Evolutionary conservation across 2,329 filamentous ascomycete species (phyloP).

Genomic region (Diaporthe destruens): DNA sequence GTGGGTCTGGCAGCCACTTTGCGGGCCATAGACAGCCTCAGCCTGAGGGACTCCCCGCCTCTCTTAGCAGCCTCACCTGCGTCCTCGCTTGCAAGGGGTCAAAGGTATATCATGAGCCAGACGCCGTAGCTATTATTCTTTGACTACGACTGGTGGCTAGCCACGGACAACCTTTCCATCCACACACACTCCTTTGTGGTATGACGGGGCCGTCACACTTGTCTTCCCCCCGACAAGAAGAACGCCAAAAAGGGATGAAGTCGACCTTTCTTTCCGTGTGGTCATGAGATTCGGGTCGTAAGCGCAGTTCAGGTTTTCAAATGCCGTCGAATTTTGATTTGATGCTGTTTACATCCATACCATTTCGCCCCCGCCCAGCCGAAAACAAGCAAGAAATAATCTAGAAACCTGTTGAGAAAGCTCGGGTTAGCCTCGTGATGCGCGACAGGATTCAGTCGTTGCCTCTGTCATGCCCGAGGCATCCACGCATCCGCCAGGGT

Average conservation of each 20-base stretch:
- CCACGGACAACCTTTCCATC: constrained; percentile 41
- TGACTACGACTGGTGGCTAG: constrained; percentile 42
- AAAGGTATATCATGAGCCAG: constrained; percentile 35
- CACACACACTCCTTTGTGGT: constrained; percentile 37
- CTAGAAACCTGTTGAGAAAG: constrained; percentile 48
- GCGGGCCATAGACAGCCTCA: neutral
- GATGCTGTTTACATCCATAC: constrained; percentile 52
- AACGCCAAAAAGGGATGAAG: constrained; percentile 42
- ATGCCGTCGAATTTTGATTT: constrained; percentile 43
- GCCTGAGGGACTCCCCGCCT: neutral
- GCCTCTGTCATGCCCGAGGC: neutral
- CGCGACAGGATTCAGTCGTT: too few species aligned
- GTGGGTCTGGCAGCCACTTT: neutral
- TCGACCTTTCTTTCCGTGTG: constrained; percentile 40
- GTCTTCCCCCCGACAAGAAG: constrained; percentile 39
- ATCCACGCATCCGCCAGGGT: neutral
- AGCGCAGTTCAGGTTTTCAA: constrained; percentile 43
- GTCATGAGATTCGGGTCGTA: constrained; percentile 44
- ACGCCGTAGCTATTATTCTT: constrained; percentile 41
- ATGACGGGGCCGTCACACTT: constrained; percentile 39
- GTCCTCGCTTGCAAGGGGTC: constrained; percentile 24
- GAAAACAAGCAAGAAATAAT: constrained; percentile 49
- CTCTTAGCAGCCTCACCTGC: constrained; percentile 12
- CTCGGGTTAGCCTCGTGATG: constrained; percentile 37
- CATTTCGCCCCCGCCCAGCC: constrained; percentile 53